Conservation (phyloP, 768 basidiomycete genomes). For the Pleurotus eryngii region DNA sequence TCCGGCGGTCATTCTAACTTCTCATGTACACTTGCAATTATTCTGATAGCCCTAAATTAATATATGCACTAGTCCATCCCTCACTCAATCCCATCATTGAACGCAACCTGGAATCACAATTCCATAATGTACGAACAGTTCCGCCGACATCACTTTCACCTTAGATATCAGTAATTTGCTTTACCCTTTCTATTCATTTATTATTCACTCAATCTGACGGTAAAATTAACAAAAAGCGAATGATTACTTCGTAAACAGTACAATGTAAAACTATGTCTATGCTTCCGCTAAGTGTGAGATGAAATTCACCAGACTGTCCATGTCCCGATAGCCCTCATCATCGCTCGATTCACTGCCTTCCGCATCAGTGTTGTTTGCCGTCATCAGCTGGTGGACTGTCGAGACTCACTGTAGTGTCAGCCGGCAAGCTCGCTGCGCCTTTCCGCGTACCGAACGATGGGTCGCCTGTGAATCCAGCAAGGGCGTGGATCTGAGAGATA, state of each 20-base stretch:
- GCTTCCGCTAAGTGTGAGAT: background rate
- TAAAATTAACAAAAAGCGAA: background rate
- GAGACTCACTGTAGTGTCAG: background rate
- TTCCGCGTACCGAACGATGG: background rate
- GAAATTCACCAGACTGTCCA: background rate
- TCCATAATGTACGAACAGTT: too few species aligned
- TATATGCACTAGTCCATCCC: too few species aligned
- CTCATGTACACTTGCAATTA: too few species aligned
- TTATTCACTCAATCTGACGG: background rate
- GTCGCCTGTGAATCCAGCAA: constrained; percentile 9
- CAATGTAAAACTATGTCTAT: background rate
- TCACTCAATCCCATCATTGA: too few species aligned
- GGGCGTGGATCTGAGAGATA: constrained; percentile 8
- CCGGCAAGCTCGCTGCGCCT: background rate
- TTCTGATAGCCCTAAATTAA: too few species aligned
- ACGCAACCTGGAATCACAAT: too few species aligned
- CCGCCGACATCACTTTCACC: too few species aligned
- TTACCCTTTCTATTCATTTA: too few species aligned
- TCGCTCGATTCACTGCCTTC: background rate
- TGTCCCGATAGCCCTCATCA: background rate
- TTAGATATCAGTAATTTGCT: too few species aligned
- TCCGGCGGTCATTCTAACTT: too few species aligned
- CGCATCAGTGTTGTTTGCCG: background rate
- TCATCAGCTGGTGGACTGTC: background rate
- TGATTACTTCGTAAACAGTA: background rate